Evolutionary conservation across 2,329 filamentous ascomycete genomes (phyloP).

Genomic region (Fulvia fulva): DNA sequence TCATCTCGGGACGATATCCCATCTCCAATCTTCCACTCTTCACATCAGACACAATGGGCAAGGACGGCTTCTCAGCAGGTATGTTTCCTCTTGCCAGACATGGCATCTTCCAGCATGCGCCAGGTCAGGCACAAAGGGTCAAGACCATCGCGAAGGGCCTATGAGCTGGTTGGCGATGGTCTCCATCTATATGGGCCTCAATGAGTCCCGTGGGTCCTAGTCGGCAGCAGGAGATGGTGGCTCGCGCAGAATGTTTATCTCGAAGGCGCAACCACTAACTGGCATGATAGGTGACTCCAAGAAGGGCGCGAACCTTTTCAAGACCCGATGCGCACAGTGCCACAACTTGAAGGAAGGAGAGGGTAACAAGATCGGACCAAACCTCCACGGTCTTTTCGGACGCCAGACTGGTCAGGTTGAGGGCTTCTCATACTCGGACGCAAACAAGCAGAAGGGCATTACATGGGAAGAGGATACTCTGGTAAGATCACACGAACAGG

Average conservation of each 20-base stretch:
- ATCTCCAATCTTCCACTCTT: neutral
- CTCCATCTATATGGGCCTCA: too few species aligned
- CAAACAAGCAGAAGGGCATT: slow-evolving; percentile 97
- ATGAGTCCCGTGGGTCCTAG: too few species aligned
- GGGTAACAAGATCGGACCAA: slow-evolving; percentile 97
- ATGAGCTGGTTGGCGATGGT: neutral
- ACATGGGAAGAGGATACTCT: slow-evolving; percentile 82
- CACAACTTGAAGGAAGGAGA: slow-evolving; percentile 89
- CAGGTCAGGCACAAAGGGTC: neutral
- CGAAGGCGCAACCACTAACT: slow-evolving; percentile 6
- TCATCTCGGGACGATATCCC: neutral
- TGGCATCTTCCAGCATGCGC: neutral
- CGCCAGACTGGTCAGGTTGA: slow-evolving; percentile 88
- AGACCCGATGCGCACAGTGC: slow-evolving; percentile 97
- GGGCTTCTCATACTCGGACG: slow-evolving; percentile 96
- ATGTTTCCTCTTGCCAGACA: slow-evolving; percentile 20
- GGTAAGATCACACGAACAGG: slow-evolving; percentile 45
- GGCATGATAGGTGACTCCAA: slow-evolving; percentile 69
- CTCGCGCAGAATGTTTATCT: neutral
- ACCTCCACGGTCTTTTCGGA: slow-evolving; percentile 95
- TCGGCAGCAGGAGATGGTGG: neutral
- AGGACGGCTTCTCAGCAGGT: slow-evolving; percentile 37
- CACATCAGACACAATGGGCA: slow-evolving; percentile 35
- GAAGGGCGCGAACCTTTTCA: slow-evolving; percentile 97
- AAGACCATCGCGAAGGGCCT: neutral